A percentile compares a stretch with the other conserved stretches of the same genome.
Evolutionary conservation across 2,329 filamentous ascomycete species (phyloP).

Genomic region (Fusarium vanettenii): DNA sequence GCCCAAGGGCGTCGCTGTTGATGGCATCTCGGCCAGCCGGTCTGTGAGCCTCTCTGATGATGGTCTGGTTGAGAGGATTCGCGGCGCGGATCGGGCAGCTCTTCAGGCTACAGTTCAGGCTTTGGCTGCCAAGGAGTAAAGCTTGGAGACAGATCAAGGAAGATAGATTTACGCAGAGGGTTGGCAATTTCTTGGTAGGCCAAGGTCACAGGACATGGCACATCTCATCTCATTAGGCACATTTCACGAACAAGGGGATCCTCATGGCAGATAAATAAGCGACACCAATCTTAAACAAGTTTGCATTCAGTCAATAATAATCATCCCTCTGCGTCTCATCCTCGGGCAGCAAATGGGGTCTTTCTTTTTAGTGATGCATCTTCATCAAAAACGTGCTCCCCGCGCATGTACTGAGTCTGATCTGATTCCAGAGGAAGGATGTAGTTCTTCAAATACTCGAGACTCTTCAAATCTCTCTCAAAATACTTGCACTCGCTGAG

Average conservation of each 20-base stretch:
- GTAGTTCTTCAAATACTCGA: background rate
- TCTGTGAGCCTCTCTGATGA: slow-evolving; percentile 41
- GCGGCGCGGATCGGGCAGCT: slow-evolving; percentile 45
- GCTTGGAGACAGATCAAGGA: background rate
- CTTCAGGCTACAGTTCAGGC: slow-evolving; percentile 43
- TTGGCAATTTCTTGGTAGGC: background rate
- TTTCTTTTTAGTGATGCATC: background rate
- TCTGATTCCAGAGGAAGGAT: background rate
- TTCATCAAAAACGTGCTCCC: background rate
- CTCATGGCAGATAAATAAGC: background rate
- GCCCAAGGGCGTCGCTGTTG: slow-evolving; percentile 42
- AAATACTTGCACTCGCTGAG: background rate
- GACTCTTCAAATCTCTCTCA: background rate
- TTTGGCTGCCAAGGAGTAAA: slow-evolving; percentile 30
- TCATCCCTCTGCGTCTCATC: background rate
- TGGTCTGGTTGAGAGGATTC: slow-evolving; percentile 45
- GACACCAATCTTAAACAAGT: background rate
- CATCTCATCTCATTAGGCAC: background rate
- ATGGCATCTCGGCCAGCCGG: slow-evolving; percentile 30
- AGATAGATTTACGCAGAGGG: background rate
- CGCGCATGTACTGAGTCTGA: background rate
- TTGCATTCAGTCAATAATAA: background rate
- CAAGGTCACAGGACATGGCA: background rate
- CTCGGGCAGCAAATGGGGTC: background rate
- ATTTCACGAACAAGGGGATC: background rate